Conservation (phyloP, 106 monocot genomes). For the Cymbidium sinense region DNA sequence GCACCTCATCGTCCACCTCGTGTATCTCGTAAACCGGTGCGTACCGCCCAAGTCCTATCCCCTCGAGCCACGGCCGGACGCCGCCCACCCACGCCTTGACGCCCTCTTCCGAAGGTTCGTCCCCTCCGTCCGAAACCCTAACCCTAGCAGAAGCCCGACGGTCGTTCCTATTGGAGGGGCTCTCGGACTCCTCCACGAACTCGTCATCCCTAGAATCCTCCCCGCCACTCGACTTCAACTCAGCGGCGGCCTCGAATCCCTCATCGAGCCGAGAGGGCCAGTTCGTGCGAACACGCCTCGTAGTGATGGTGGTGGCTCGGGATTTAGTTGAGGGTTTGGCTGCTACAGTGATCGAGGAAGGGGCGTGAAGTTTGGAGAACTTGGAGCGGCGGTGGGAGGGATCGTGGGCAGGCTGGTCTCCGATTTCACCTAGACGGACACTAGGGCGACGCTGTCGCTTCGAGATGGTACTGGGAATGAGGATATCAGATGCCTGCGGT, state of each 20-base stretch:
- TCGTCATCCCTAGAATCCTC: constrained; percentile 10
- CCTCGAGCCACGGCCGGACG: constrained; percentile 42
- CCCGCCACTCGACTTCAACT: background rate
- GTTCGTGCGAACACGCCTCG: constrained; percentile 13
- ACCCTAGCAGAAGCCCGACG: constrained; percentile 16
- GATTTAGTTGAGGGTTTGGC: constrained; percentile 4
- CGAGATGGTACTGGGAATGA: constrained; percentile 2
- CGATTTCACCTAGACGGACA: constrained; percentile 81
- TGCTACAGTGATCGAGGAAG: background rate
- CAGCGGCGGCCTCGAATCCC: background rate
- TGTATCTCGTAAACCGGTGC: constrained; percentile 76
- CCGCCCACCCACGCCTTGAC: constrained; percentile 11
- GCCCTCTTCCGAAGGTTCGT: constrained; percentile 18
- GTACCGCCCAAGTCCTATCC: constrained; percentile 65
- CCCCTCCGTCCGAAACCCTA: constrained; percentile 26
- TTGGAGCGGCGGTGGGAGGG: constrained; percentile 15
- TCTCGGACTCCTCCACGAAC: constrained; percentile 8
- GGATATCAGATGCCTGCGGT: background rate
- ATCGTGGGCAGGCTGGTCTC: constrained; percentile 29
- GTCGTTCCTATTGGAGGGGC: constrained; percentile 11
- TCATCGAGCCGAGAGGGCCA: background rate
- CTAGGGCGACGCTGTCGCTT: constrained; percentile 88
- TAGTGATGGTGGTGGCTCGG: background rate
- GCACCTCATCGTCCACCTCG: constrained; percentile 86
- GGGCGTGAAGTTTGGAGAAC: constrained; percentile 2